Evolutionary conservation across 176 grass and related monocot species (phyloP).

Genomic region (Hordeum marinum): DNA sequence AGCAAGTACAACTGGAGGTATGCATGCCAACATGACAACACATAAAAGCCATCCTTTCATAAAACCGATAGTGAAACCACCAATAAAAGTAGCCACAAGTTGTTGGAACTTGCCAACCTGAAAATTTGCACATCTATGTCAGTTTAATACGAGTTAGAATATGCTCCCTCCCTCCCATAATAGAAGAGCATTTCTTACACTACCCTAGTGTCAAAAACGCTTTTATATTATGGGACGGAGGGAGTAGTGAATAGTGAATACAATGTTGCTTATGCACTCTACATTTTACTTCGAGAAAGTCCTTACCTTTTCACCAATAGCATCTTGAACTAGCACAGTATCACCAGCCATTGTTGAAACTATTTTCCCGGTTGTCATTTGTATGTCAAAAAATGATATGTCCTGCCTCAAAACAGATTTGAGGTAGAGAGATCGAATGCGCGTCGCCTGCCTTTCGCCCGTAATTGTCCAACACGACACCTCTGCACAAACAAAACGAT

Average conservation of each 20-base stretch:
- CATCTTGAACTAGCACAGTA: conserved; percentile 51
- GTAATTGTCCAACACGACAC: conserved; percentile 74
- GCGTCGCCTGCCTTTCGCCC: not conserved
- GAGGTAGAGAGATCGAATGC: conserved; percentile 58
- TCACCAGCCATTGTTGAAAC: conserved; percentile 52
- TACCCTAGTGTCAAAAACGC: no score
- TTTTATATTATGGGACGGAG: no score
- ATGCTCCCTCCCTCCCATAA: no score
- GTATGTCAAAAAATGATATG: conserved; percentile 64
- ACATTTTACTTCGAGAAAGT: not conserved
- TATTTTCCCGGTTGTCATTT: conserved; percentile 51
- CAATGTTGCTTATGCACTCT: not conserved
- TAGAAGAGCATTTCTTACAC: no score
- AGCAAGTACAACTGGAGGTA: no score
- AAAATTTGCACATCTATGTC: not conserved
- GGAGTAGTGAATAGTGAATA: not conserved
- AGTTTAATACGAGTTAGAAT: not conserved
- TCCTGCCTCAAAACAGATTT: conserved; percentile 64
- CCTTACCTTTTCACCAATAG: conserved; percentile 62
- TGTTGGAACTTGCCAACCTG: conserved; percentile 9
- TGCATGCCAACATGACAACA: no score
- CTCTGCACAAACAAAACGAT: conserved; percentile 14
- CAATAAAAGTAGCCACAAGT: no score
- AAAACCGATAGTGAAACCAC: no score
- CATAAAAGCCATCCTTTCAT: no score